phyloP scores from a whole-genome alignment of 495 filamentous ascomycete species.

The Tetracladium setigerum region DNA sequence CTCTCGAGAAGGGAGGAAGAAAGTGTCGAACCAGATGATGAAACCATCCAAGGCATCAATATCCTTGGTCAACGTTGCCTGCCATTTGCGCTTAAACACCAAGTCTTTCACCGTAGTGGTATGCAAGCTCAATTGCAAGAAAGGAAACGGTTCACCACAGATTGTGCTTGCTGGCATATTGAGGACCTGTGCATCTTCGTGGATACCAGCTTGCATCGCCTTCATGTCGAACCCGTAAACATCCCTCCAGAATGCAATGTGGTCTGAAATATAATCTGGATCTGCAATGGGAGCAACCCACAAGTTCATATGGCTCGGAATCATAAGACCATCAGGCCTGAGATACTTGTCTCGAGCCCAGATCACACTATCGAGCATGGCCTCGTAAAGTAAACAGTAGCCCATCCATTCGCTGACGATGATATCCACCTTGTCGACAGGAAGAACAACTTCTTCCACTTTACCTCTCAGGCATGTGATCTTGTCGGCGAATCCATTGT shows the following conservation, averaged over 20 bases:
- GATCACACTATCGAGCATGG: conserved; percentile 94
- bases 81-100: conserved; percentile 47
- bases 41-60: conserved; percentile 62
- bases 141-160: conserved; percentile 42
- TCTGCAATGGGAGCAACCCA: conserved; percentile 86
- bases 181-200: conserved; percentile 53
- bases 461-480: conserved; percentile 91
- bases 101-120: conserved; percentile 49
- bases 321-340: conserved; percentile 73
- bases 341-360: conserved; percentile 92
- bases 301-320: conserved; percentile 84
- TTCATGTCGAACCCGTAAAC: conserved; percentile 97
- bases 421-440: conserved; percentile 88
- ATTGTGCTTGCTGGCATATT: conserved; percentile 31
- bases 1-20: conserved; percentile 52
- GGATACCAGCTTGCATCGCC: conserved; percentile 59
- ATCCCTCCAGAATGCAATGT: conserved; percentile 93
- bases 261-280: conserved; percentile 82
- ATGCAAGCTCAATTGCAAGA: conserved; percentile 49
- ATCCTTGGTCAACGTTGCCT: conserved; percentile 43
- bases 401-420: conserved; percentile 99
- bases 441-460: conserved; percentile 91
- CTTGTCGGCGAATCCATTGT: conserved; percentile 73
- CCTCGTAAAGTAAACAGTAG: conserved; percentile 96
- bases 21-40: conserved; percentile 75